Conservation (phyloP, 2,329 filamentous ascomycete genomes). For the Nemania serpens region DNA sequence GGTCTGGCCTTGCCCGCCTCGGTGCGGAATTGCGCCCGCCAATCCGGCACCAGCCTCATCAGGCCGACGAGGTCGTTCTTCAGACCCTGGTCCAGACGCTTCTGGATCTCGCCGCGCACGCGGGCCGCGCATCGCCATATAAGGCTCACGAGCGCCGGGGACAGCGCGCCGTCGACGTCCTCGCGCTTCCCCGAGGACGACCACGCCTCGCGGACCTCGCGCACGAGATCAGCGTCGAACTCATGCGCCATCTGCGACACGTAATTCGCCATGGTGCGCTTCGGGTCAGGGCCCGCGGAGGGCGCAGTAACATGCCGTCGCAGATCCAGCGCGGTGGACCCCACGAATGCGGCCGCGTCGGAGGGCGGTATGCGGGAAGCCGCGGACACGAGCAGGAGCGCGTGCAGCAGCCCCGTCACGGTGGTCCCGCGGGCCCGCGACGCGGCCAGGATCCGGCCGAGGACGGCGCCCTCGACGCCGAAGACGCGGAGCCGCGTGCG, state of each 20-base stretch:
- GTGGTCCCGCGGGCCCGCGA: conserved; percentile 33
- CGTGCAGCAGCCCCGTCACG: conserved; percentile 35
- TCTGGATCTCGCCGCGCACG: conserved; percentile 39
- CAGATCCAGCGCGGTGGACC: conserved; percentile 25
- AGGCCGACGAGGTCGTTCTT: conserved; percentile 42
- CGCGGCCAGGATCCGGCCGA: conserved; percentile 15
- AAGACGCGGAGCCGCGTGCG: conserved; percentile 32
- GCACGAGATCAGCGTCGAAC: conserved; percentile 27
- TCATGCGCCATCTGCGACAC: conserved; percentile 28
- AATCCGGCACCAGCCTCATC: conserved; percentile 43
- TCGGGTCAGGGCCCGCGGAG: conserved; percentile 11
- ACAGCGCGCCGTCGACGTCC: not conserved
- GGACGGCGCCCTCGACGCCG: conserved; percentile 14
- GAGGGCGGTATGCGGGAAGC: conserved; percentile 12
- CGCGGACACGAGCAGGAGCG: conserved; percentile 22
- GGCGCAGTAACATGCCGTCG: conserved; percentile 20
- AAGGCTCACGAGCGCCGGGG: conserved; percentile 13
- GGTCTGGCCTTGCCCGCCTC: conserved; percentile 39
- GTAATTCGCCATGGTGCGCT: conserved; percentile 29
- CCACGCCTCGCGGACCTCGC: conserved; percentile 21
- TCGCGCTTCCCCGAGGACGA: not conserved
- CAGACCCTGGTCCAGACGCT: conserved; percentile 36
- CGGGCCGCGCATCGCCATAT: conserved; percentile 34
- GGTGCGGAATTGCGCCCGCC: conserved; percentile 38
- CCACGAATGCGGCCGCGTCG: conserved; percentile 22